These are phyloP conservation scores for Bromus sterilis DNA, from an alignment of 176 grass and related monocot genomes.

Conservation along the genomic window DNA sequence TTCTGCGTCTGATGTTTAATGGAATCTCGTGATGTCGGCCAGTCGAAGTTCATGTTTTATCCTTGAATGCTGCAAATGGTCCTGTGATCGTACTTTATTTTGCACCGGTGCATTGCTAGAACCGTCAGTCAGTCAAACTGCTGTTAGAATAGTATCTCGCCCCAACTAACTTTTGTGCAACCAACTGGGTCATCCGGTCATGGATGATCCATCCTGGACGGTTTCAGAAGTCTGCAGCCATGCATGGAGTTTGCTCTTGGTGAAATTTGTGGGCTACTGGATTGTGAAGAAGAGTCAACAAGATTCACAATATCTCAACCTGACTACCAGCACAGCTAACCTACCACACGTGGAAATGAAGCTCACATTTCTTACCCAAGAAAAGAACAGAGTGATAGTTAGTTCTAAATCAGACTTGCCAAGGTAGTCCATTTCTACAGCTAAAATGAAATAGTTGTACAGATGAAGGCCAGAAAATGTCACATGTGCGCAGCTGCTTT, in stretches of 20 bases:
- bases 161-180: too few species aligned
- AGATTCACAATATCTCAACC: background rate
- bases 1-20: background rate
- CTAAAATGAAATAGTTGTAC: slow-evolving; percentile 9
- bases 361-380: background rate
- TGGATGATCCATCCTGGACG: too few species aligned
- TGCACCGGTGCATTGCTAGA: background rate
- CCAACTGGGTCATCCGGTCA: too few species aligned
- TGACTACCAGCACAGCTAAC: background rate
- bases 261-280: background rate
- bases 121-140: too few species aligned
- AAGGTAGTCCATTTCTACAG: background rate
- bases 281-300: background rate
- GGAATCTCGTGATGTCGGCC: background rate
- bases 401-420: background rate
- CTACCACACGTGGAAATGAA: background rate
- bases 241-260: background rate
- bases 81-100: background rate
- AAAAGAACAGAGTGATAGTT: background rate
- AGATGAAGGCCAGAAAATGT: background rate
- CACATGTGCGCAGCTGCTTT: slow-evolving; percentile 1
- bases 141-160: too few species aligned
- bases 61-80: background rate
- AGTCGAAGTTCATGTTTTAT: background rate
- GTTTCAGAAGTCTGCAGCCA: background rate